phyloP scores from a whole-genome alignment of 768 basidiomycete species.

The Suillus tomentosus region DNA sequence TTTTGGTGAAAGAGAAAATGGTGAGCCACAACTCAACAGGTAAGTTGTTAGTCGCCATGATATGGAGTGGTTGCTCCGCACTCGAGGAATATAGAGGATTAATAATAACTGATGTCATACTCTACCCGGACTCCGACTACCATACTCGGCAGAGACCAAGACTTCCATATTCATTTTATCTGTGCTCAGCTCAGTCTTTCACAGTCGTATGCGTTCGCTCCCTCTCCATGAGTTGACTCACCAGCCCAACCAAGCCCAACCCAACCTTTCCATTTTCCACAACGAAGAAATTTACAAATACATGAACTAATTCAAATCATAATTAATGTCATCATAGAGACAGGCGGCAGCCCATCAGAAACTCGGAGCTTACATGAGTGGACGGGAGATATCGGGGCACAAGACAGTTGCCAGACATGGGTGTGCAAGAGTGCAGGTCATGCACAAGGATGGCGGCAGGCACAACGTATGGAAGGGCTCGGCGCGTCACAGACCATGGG shows the following conservation, averaged over 20 bases:
- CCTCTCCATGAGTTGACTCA: constrained; percentile 22
- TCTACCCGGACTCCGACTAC: too few species aligned
- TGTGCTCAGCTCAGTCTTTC: constrained; percentile 26
- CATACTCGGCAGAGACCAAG: too few species aligned
- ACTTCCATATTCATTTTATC: too few species aligned
- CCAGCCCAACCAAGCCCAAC: constrained; percentile 27
- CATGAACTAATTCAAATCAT: too few species aligned
- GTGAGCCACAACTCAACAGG: neutral
- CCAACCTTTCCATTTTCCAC: constrained; percentile 30
- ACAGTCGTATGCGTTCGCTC: constrained; percentile 23
- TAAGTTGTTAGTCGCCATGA: too few species aligned
- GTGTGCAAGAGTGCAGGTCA: too few species aligned
- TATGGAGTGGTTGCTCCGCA: too few species aligned
- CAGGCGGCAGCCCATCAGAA: neutral
- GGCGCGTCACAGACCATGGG: neutral
- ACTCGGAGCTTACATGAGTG: neutral
- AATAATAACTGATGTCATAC: too few species aligned
- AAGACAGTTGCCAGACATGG: neutral
- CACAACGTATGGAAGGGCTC: too few species aligned
- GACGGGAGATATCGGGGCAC: too few species aligned
- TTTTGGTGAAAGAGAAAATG: neutral
- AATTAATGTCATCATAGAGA: neutral
- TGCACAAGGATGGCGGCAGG: too few species aligned
- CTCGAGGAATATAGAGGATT: too few species aligned
- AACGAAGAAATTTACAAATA: constrained; percentile 19